phyloP scores from a whole-genome alignment of 345 rosid genomes.

The Carallia brachiata region DNA sequence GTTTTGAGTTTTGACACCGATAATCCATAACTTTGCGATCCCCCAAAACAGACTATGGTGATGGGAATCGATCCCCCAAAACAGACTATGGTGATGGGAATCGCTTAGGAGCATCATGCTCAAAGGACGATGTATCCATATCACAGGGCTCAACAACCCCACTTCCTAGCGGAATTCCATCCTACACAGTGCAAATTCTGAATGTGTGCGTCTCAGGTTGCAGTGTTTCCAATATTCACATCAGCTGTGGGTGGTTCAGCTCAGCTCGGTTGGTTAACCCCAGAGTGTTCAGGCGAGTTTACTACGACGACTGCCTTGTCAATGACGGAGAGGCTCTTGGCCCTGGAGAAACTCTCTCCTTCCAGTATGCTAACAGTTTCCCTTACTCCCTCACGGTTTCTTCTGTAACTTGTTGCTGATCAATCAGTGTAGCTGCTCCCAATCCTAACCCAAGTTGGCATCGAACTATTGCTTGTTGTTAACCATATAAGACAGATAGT shows the following conservation, averaged over 20 bases:
- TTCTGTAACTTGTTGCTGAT: constrained; percentile 46
- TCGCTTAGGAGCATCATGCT: constrained; percentile 51
- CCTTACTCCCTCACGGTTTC: constrained; percentile 59
- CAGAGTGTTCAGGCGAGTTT: constrained; percentile 47
- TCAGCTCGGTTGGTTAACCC: constrained; percentile 60
- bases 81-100: constrained; percentile 34
- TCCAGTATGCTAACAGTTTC: constrained; percentile 59
- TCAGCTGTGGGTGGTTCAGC: constrained; percentile 73
- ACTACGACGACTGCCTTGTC: constrained; percentile 41
- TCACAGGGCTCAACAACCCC: constrained; percentile 53
- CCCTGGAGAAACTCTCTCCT: constrained; percentile 62
- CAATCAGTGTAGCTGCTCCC: neutral
- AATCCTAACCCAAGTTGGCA: neutral
- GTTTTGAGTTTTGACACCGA: too few relatives aligned
- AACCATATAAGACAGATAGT: too few relatives aligned
- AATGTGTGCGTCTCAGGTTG: constrained; percentile 53
- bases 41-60: constrained; percentile 23
- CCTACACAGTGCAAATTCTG: constrained; percentile 53
- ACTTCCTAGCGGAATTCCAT: constrained; percentile 64
- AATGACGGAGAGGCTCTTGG: constrained; percentile 39
- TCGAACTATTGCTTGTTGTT: neutral
- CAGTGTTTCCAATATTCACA: constrained; percentile 60
- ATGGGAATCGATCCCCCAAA: constrained; percentile 29
- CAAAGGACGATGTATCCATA: constrained; percentile 62
- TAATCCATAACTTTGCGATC: too few relatives aligned